phyloP scores from a whole-genome alignment of 257 asterid genomes.

The Jaltomata sinuosa region DNA sequence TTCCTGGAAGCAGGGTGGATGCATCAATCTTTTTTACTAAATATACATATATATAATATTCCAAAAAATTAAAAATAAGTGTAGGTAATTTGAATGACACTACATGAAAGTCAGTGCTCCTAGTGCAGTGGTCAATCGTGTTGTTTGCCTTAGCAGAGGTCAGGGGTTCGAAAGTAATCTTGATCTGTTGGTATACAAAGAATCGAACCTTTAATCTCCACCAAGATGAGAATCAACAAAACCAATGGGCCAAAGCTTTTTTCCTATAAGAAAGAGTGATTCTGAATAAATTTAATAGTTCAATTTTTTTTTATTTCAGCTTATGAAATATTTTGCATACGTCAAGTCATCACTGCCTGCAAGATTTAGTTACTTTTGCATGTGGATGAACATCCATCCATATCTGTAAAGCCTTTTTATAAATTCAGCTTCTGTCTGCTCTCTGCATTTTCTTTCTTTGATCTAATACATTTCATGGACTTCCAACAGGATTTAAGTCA shows the following conservation, averaged over 20 bases:
- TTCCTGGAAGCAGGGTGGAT: not conserved
- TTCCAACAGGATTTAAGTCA: conserved; percentile 42
- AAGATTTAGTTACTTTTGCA: not conserved
- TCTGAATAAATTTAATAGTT: not conserved
- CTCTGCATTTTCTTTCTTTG: not conserved
- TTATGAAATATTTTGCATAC: not conserved
- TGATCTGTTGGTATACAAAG: not conserved
- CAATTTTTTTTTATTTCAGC: too few species aligned
- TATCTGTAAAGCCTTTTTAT: not conserved
- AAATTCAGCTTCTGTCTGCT: not conserved
- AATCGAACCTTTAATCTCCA: not conserved
- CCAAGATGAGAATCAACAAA: not conserved
- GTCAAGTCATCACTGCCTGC: not conserved
- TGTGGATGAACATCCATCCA: not conserved
- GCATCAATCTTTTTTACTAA: not conserved
- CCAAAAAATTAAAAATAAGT: not conserved
- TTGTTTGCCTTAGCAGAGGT: not conserved
- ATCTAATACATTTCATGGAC: not conserved
- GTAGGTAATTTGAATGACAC: not conserved
- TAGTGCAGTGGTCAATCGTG: not conserved
- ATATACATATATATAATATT: too few species aligned
- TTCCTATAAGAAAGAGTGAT: not conserved
- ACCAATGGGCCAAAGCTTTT: not conserved
- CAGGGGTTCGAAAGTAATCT: not conserved
- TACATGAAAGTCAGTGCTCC: not conserved